Evolutionary conservation across 805 yeast species (phyloP).

Genomic region (Saturnispora ahearnii): DNA sequence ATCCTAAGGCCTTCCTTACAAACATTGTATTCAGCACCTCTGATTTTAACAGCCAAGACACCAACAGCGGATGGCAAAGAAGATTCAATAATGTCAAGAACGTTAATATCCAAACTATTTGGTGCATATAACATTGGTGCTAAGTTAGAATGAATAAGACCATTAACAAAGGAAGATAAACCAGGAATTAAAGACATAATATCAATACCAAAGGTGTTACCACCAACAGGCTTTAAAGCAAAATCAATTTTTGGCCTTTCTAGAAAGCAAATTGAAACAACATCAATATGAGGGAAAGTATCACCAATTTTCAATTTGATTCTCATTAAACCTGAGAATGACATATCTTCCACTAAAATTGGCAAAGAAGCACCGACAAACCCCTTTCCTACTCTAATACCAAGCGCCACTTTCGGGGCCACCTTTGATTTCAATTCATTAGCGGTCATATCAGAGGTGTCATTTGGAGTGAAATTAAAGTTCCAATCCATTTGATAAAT

Average conservation of each 20-base stretch:
- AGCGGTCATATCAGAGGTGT: constrained; percentile 76
- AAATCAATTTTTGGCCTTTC: constrained; percentile 76
- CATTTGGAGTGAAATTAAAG: constrained; percentile 72
- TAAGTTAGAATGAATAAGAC: constrained; percentile 56
- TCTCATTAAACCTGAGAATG: constrained; percentile 61
- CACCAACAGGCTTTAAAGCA: constrained; percentile 78
- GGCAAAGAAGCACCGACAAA: constrained; percentile 69
- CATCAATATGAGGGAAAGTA: constrained; percentile 69
- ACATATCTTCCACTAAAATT: constrained; percentile 73
- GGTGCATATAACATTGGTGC: constrained; percentile 81
- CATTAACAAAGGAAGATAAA: constrained; percentile 60
- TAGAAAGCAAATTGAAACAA: constrained; percentile 61
- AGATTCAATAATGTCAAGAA: constrained; percentile 59
- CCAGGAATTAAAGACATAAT: constrained; percentile 82
- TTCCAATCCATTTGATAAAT: constrained; percentile 79
- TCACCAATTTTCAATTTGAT: constrained; percentile 53
- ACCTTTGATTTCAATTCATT: constrained; percentile 60
- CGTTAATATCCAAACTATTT: constrained; percentile 65
- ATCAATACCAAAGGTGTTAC: constrained; percentile 80
- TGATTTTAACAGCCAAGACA: constrained; percentile 53
- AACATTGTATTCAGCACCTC: constrained; percentile 43
- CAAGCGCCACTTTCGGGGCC: constrained; percentile 74
- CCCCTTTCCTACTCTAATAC: constrained; percentile 74
- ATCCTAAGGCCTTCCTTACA: constrained; percentile 24
- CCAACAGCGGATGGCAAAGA: constrained; percentile 63